A percentile compares a stretch with the other conserved stretches of the same genome.
These are phyloP conservation scores for Xylariaceae sp. DNA, from an alignment of 2,329 filamentous ascomycete species.

Conservation along the genomic window DNA sequence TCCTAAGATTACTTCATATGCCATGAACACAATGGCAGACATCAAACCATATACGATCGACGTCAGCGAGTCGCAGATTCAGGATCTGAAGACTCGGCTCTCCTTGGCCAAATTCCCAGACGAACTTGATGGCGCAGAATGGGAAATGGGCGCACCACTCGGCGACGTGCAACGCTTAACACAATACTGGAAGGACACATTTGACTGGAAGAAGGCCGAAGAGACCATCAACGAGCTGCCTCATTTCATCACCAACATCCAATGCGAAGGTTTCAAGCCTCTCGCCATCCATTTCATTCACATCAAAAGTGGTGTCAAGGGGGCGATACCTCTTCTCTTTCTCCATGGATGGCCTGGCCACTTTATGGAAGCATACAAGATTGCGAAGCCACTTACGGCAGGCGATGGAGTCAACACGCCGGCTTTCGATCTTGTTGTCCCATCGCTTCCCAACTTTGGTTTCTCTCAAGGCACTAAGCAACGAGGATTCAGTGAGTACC, in stretches of 20 bases:
- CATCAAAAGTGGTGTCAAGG: slow-evolving; percentile 29
- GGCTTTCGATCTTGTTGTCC: slow-evolving; percentile 57
- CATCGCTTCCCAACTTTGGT: slow-evolving; percentile 54
- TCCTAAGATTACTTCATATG: background rate
- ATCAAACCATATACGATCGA: slow-evolving; percentile 35
- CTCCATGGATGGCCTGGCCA: slow-evolving; percentile 58
- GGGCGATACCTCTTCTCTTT: slow-evolving; percentile 33
- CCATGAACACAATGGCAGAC: slow-evolving; percentile 25
- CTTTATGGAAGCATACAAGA: slow-evolving; percentile 64
- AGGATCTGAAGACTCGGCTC: slow-evolving; percentile 34
- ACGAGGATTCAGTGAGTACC: slow-evolving; percentile 44
- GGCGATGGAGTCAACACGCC: slow-evolving; percentile 31
- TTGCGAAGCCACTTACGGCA: slow-evolving; percentile 49
- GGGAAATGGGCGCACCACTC: slow-evolving; percentile 39
- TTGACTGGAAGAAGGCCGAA: slow-evolving; percentile 37
- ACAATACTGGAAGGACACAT: slow-evolving; percentile 34
- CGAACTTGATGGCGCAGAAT: slow-evolving; percentile 37
- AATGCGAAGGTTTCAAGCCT: slow-evolving; percentile 37
- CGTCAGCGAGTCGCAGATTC: slow-evolving; percentile 31
- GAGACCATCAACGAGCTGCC: slow-evolving; percentile 35
- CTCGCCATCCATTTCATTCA: slow-evolving; percentile 40
- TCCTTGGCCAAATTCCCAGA: slow-evolving; percentile 37
- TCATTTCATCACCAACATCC: slow-evolving; percentile 35
- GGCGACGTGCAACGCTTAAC: slow-evolving; percentile 35
- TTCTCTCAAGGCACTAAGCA: slow-evolving; percentile 44